These are phyloP conservation scores for Inonotus obliquus DNA, from an alignment of 1,284 basidiomycete genomes.

Conservation along the genomic window DNA sequence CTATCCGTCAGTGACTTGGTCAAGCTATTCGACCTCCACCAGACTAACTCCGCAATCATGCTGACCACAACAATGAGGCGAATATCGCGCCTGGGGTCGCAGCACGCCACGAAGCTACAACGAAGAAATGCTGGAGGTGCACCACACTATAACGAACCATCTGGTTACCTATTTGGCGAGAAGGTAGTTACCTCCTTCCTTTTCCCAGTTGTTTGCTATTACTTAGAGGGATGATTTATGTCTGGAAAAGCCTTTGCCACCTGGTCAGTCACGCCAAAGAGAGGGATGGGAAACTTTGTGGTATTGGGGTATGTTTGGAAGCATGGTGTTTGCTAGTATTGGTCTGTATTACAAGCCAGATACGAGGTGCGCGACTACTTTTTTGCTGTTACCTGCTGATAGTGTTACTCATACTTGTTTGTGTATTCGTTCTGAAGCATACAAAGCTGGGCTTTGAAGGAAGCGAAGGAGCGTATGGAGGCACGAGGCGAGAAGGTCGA, in stretches of 20 bases:
- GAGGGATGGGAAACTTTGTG: conserved; percentile 88
- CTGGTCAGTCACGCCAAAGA: conserved; percentile 80
- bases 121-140: conserved; percentile 38
- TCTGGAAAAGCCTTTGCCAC: conserved; percentile 54
- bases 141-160: conserved; percentile 83
- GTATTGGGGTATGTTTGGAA: conserved; percentile 89
- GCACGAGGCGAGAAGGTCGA: conserved; percentile 81
- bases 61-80: conserved; percentile 15
- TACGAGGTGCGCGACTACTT: conserved; percentile 64
- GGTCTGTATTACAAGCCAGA: conserved; percentile 94
- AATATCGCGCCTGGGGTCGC: conserved; percentile 4
- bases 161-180: conserved; percentile 85
- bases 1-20: neutral
- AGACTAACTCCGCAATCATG: conserved; percentile 2
- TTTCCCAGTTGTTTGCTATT: neutral
- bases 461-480: conserved; percentile 86
- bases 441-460: conserved; percentile 85
- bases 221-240: conserved; percentile 6
- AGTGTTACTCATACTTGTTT: neutral
- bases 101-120: conserved; percentile 1
- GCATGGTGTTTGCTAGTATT: conserved; percentile 74
- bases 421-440: conserved; percentile 53
- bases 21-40: neutral
- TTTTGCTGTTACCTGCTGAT: neutral
- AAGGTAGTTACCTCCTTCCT: conserved; percentile 50